Base-by-base conservation (phyloP, 2,329 filamentous ascomycete genomes). In the Exophiala sideris region DNA sequence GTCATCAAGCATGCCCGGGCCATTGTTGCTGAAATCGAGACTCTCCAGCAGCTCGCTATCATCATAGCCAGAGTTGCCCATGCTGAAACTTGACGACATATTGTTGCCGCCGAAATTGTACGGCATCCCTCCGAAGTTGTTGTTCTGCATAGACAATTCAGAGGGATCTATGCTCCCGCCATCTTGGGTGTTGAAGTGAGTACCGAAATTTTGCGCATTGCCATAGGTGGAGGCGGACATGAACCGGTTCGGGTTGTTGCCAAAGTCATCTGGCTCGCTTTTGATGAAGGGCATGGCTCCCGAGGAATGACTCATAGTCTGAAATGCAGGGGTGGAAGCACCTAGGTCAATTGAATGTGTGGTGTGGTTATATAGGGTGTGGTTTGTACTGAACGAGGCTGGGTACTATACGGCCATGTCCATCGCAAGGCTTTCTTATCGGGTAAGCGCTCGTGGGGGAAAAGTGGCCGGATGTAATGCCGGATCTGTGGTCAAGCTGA, bases 21-120 rank as follows among this genome's bases (percentile, higher is more conserved):
- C 57, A 12, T 54, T 53, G 40, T 54, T 56, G 20, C 47, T 45
- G 38, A 57, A 60, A 53, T 57, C 79, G 7, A 92, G 78, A 34
- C 82, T 82, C 61, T 96, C 91, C 44, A 92, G 79, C 44, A 97
- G 78, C 68, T 96, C 92, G 36, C 51, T 60, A 60, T 96, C 92
- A 61, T 96, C 92, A 58, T 84, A 86, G 38, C 87, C 81, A 9
- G 89, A 87, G 57, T 86, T 87, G 55, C 87, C 87, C 63, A 85
- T 85, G 42, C 87, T 86, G 74, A 91, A 96, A 69, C 82, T 86
- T 54, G 84, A 85, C 32, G 81, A 79, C 61, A 85, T 77, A 67
- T 81, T 86, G 65, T 86, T 84, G 52, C 81, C 80, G 50, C 79
- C 78, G 63, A 83, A 88, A 1, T 82, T 79, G 35, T 80, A 77